phyloP scores from a whole-genome alignment of 306 rosid genomes.

The Acacia melanoxylon region DNA sequence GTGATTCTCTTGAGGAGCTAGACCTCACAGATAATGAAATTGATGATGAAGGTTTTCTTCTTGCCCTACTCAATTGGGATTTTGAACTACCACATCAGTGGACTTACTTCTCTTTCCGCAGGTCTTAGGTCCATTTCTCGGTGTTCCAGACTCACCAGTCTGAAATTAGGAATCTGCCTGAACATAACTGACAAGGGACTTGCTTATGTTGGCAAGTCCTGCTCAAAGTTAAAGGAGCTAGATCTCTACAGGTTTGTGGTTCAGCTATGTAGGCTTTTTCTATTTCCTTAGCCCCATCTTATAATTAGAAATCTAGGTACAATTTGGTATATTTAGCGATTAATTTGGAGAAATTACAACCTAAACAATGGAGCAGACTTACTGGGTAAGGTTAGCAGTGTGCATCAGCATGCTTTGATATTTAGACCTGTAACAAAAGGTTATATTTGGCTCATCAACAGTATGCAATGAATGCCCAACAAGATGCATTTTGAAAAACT shows the following conservation, averaged over 20 bases:
- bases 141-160: slow-evolving; percentile 66
- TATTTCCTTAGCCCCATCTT: background rate
- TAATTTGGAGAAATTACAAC: background rate
- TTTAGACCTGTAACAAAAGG: background rate
- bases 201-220: slow-evolving; percentile 59
- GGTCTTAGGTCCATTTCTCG: slow-evolving; percentile 70
- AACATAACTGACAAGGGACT: slow-evolving; percentile 83
- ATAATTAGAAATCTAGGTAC: slow-evolving; percentile 7
- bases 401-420: background rate
- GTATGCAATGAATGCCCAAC: background rate
- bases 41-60: slow-evolving; percentile 74
- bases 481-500: background rate
- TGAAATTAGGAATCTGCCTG: slow-evolving; percentile 88
- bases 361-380: background rate
- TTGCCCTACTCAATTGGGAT: slow-evolving; percentile 4
- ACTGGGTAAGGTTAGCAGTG: background rate
- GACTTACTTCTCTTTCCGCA: slow-evolving; percentile 44
- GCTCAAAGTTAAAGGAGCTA: slow-evolving; percentile 76
- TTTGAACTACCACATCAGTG: slow-evolving; percentile 19
- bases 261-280: slow-evolving; percentile 13
- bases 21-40: slow-evolving; percentile 92
- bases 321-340: background rate
- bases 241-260: slow-evolving; percentile 82
- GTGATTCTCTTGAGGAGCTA: slow-evolving; percentile 74
- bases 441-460: background rate